Base-by-base conservation (phyloP, 176 grass and related monocot species). In the Rhynchospora pubera region DNA sequence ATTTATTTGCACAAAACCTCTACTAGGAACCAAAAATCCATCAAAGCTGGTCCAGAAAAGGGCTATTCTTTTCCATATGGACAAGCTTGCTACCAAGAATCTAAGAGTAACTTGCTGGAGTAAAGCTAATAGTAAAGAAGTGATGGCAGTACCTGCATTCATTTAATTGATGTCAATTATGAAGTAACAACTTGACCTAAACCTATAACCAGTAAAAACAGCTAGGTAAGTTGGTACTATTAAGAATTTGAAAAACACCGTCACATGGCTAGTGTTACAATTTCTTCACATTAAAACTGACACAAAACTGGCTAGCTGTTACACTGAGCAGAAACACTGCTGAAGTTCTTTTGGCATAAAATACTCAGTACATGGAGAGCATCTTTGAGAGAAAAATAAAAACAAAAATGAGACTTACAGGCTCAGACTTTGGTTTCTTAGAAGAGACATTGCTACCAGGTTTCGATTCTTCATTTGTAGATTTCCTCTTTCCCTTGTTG, bases 401-500 rank as follows among this genome's bases (percentile, higher is more conserved):
- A 4, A 24, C 10, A 12, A 2, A 2, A 24, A 50, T 16, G 34
- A 77, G 21, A 93, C 96, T 93, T 87, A 94, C 96, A 85, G 68
- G 51, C 77, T 98, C 96, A 19, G 86, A 80, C 81, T 94, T 98
- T 65, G 62, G 78, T 87, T 94, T 98, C 87, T 98, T 98, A 75
- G 89, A 87, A 90, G 87, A 45, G 56, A 85, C 79, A 86, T 46
- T 15, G 1, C 84, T 82, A 88, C 83, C 67, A 59, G 79, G 34
- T 85, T 94, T 98, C 16, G 72, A 39, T 71, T 98, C 96, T 70
- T 98, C 96, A 78, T 47, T 88, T 23, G 85, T 87, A 5, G 81
- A 28, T 91, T 98, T 98, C 77, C 96, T 92, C 82, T 98, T 98
- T 86, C 88, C 83, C 86, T 89, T 89, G 32, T 88, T 92, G 42